A percentile compares a stretch with the other conserved stretches of the same genome.
Evolutionary conservation across 2,329 filamentous ascomycete species (phyloP).

Genomic region (Myriosclerotinia curreyana): DNA sequence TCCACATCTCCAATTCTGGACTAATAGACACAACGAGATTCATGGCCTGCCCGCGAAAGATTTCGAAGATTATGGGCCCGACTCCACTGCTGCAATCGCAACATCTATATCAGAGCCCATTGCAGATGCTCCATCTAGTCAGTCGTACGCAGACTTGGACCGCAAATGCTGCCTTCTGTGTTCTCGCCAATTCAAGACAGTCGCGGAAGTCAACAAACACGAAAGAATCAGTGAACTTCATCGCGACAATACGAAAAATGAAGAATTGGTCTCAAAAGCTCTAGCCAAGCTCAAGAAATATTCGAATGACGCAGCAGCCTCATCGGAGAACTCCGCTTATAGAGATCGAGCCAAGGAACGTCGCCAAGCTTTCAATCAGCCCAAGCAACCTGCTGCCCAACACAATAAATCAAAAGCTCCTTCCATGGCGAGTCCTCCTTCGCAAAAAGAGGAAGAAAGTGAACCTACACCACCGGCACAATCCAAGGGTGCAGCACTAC

Average conservation of each 20-base stretch:
- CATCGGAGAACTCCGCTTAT: conserved; percentile 34
- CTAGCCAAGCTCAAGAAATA: conserved; percentile 41
- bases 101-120: conserved; percentile 28
- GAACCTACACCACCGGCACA: conserved; percentile 40
- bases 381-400: conserved; percentile 49
- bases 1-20: conserved; percentile 69
- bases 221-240: conserved; percentile 58
- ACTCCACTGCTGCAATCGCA: conserved; percentile 23
- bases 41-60: conserved; percentile 51
- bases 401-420: conserved; percentile 39
- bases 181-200: conserved; percentile 54
- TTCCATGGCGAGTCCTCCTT: conserved; percentile 14
- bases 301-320: conserved; percentile 16
- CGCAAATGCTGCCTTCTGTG: conserved; percentile 61
- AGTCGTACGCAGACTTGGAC: conserved; percentile 59
- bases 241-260: conserved; percentile 52
- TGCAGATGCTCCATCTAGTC: conserved; percentile 42
- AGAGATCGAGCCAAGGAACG: conserved; percentile 65
- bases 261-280: conserved; percentile 44
- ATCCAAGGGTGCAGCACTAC: conserved; percentile 63
- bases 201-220: conserved; percentile 56
- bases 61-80: conserved; percentile 36
- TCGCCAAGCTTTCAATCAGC: conserved; percentile 59
- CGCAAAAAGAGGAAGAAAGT: conserved; percentile 43
- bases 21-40: conserved; percentile 65